These are phyloP conservation scores for Cordyceps sp. DNA, from an alignment of 2,329 filamentous ascomycete genomes.

Conservation along the genomic window DNA sequence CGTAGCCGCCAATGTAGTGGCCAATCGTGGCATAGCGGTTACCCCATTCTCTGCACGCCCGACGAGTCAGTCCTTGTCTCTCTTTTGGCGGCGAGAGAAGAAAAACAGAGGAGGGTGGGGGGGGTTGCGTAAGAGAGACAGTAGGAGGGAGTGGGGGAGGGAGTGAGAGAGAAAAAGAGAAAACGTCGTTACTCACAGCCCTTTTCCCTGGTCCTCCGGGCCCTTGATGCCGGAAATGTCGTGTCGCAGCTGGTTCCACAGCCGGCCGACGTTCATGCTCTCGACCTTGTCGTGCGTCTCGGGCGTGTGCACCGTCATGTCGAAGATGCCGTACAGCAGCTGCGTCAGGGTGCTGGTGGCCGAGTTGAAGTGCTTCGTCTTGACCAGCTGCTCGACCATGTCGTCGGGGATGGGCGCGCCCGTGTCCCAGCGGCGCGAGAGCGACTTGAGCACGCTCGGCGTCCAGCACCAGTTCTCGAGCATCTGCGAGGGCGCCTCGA, in stretches of 20 bases:
- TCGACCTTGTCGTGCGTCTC: conserved; percentile 52
- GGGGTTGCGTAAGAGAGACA: no score
- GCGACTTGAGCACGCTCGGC: conserved; percentile 42
- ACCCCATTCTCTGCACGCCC: conserved; percentile 43
- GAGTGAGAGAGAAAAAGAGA: neutral
- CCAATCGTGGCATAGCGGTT: conserved; percentile 68
- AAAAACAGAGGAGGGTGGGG: no score
- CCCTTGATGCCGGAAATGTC: conserved; percentile 61
- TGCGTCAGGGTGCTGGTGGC: conserved; percentile 65
- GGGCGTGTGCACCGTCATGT: conserved; percentile 67
- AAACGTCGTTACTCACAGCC: conserved; percentile 34
- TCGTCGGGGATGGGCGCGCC: conserved; percentile 57
- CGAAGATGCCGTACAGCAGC: conserved; percentile 67
- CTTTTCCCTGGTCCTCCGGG: conserved; percentile 46
- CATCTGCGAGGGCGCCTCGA: conserved; percentile 58
- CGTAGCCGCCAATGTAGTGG: conserved; percentile 70
- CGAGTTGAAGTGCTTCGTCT: conserved; percentile 67
- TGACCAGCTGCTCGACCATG: conserved; percentile 56
- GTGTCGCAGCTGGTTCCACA: conserved; percentile 58
- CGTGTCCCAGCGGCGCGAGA: conserved; percentile 60
- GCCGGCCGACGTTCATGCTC: conserved; percentile 42
- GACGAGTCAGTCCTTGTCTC: no score
- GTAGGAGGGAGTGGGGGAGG: no score
- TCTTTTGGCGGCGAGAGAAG: no score
- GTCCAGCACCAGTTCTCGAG: conserved; percentile 65